Evolutionary conservation across 768 basidiomycete genomes (phyloP).

Genomic region (Lactarius akahatsu): DNA sequence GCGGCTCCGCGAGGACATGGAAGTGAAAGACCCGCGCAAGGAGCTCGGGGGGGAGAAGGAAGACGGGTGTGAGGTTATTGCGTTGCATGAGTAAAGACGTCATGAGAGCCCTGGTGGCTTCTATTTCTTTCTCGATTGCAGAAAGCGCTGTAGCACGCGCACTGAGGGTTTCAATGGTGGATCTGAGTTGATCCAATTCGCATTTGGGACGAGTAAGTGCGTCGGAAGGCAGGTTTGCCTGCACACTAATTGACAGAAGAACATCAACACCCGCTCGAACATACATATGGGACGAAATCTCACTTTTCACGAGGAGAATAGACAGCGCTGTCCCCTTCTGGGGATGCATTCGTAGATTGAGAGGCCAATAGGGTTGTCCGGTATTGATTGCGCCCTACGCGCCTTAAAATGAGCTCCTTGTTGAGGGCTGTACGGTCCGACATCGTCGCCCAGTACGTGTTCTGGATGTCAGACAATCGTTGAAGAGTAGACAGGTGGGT

Average conservation of each 20-base stretch:
- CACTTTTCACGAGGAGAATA: slow-evolving; percentile 5
- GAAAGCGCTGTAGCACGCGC: slow-evolving; percentile 7
- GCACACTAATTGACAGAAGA: not conserved
- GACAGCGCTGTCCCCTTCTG: not conserved
- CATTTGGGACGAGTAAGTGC: not conserved
- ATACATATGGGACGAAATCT: not conserved
- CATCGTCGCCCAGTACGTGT: not conserved
- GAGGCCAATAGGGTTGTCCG: not conserved
- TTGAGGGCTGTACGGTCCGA: slow-evolving; percentile 1
- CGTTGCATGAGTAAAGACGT: slow-evolving; percentile 6
- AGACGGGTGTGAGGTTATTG: slow-evolving; percentile 17
- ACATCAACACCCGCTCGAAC: not conserved
- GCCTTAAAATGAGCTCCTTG: slow-evolving; percentile 9
- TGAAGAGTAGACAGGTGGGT: not conserved
- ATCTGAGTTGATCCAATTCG: not conserved
- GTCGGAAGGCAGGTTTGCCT: not conserved
- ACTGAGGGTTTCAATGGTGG: not conserved
- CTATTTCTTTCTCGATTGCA: slow-evolving; percentile 11
- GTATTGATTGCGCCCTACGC: not conserved
- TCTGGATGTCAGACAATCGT: not conserved
- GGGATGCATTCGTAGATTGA: not conserved
- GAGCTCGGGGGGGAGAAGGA: slow-evolving; percentile 20
- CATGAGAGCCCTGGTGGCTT: not conserved
- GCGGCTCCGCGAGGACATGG: not conserved
- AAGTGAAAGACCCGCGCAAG: slow-evolving; percentile 20